Base-by-base conservation (phyloP, 2,329 filamentous ascomycete species). In the Aplosporella prunicola region DNA sequence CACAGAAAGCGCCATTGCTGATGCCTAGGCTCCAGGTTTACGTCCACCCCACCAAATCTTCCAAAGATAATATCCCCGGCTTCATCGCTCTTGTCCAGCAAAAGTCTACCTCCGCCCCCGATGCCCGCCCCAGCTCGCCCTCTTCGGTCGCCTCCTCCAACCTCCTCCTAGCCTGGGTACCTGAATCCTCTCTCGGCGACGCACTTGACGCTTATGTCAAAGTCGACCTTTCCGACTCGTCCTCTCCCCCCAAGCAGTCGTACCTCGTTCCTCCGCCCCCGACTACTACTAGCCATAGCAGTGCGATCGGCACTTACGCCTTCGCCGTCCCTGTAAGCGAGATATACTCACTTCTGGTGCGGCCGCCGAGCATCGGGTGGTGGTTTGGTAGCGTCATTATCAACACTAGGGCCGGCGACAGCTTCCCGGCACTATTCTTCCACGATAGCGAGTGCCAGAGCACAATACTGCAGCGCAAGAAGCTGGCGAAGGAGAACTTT, bases 311-410 rank as follows among this genome's bases (percentile, higher is more conserved):
- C 4, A 76, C 82, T 32, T 95, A 94, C 56, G 78, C 91, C 1
- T 98, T 98, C 55, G 87, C 89, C 2, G 74, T 98, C 5, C 91
- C 91, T 2, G 74, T 96, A 20, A 85, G 78, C 47, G 83, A 89
- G 45, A 80, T 98, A 43, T 98, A 93, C 62, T 93, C 85, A 18
- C 70, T 98, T 5, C 71, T 94, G 6, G 80, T 98, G 25, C 78
- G 91, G 2, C 89, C 89, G 3, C 93, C 91, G 5, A 95, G 86
- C 56, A 64, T 94, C 6, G 93, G 91, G 11, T 98, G 91, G 93
- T 98, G 91, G 91, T 95, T 93, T 57, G 91, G 91, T 22, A 94
- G 87, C 45, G 64, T 98, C 18, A 81, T 98, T 40, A 85, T 98
- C 64, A 98, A 98, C 57, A 86, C 84, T 1, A 72, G 83, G 9